Conservation (phyloP, 768 basidiomycete species). For the Rhodocollybia butyracea region DNA sequence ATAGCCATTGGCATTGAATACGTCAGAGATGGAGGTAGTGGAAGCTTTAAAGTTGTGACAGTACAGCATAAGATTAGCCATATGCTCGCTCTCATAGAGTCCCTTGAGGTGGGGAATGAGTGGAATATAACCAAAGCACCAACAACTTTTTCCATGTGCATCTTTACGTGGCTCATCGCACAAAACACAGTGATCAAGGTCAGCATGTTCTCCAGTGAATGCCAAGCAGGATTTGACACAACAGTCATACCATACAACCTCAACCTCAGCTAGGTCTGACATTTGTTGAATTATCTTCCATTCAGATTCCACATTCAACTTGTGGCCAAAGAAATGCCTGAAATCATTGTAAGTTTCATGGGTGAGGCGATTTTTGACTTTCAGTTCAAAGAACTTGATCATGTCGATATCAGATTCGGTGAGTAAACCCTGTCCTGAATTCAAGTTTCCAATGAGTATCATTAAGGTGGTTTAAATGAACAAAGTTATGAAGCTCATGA, state of each 20-base stretch:
- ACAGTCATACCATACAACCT: constrained; percentile 22
- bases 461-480: neutral
- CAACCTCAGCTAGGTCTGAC: constrained; percentile 21
- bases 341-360: constrained; percentile 1
- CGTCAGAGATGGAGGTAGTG: constrained; percentile 23
- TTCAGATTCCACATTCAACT: neutral
- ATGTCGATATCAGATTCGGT: neutral
- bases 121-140: constrained; percentile 33
- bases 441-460: neutral
- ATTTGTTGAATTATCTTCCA: constrained; percentile 8
- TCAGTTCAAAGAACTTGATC: neutral
- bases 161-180: constrained; percentile 23
- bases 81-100: constrained; percentile 16
- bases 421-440: neutral
- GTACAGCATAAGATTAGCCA: constrained; percentile 22
- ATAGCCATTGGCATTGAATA: constrained; percentile 35
- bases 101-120: constrained; percentile 23
- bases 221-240: constrained; percentile 30
- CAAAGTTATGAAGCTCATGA: neutral
- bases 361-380: neutral
- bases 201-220: constrained; percentile 19
- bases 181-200: constrained; percentile 18
- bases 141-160: constrained; percentile 21
- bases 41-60: constrained; percentile 18
- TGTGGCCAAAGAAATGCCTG: neutral